Base-by-base conservation (phyloP, 2,329 filamentous ascomycete species). In the Claviceps humidiphila region DNA sequence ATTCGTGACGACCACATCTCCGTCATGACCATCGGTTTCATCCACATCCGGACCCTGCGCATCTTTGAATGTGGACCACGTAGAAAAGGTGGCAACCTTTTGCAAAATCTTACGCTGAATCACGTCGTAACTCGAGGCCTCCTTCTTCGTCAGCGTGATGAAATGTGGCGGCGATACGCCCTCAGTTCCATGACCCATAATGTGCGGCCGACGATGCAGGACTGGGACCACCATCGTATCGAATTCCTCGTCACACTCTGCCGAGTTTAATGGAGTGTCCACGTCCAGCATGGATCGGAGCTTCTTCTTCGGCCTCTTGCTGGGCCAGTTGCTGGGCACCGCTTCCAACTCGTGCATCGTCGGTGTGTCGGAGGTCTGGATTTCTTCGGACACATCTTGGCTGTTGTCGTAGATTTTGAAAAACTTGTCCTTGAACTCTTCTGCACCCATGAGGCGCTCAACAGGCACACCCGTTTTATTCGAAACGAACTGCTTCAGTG, bases 361-460 rank as follows among this genome's bases (percentile, higher is more conserved):
- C 11, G 79, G 80, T 47, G 87, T 73, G 52, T 85, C 79, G 53
- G 86, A 85, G 22, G 63, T 57, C 24, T 72, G 67, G 51, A 96
- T 90, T 47, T 83, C 80, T 52, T 95, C 89, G 0, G 82, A 81
- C 9, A 90, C 81, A 34, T 76, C 74, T 7, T 66, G 64, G 4
- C 70, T 71, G 60, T 96, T 87, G 24, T 88, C 79, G 58, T 93
- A 89, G 49, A 88, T 77, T 63, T 89, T 91, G 73, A 90, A 97
- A 66, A 96, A 90, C 59, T 84, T 89, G 58, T 81, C 75, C 59
- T 81, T 85, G 65, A 88, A 95, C 49, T 94, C 81, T 61, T 98
- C 93, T 1, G 81, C 84, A 14, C 84, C 82, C 63, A 95, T 81
- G n/a, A 96, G 64, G 13, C 80, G 78, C 47, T 82, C 76, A 49